Evolutionary conservation across 371 early-diverging fungal species (phyloP).

Genomic region (Smittium mucronatum): DNA sequence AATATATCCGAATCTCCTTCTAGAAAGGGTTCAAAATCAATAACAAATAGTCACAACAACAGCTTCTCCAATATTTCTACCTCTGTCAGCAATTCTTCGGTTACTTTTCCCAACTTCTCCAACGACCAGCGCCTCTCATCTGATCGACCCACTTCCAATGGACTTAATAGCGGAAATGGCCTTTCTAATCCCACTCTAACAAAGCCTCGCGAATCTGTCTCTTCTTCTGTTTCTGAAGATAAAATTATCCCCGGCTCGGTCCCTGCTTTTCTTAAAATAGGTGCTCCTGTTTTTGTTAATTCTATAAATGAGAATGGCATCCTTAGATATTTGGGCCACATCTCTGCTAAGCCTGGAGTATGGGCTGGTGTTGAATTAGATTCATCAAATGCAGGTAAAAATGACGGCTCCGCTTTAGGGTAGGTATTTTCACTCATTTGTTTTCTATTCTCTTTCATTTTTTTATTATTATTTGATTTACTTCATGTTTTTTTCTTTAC

Average conservation of each 20-base stretch:
- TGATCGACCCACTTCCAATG: neutral
- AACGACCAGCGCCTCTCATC: neutral
- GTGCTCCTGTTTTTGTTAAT: slow-evolving; percentile 55
- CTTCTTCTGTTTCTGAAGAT: neutral
- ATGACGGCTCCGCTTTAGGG: slow-evolving; percentile 62
- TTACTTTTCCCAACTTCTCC: neutral
- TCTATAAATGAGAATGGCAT: slow-evolving; percentile 53
- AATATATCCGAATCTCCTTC: neutral
- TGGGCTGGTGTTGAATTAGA: slow-evolving; percentile 78
- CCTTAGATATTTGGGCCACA: slow-evolving; percentile 56
- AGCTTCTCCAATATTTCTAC: neutral
- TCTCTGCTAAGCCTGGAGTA: slow-evolving; percentile 49
- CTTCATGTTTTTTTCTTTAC: neutral
- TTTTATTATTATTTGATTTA: neutral
- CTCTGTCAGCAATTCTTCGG: neutral
- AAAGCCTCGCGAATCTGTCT: neutral
- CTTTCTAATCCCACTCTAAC: too few relatives aligned
- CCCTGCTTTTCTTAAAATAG: slow-evolving; percentile 13
- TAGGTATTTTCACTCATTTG: slow-evolving; percentile 3
- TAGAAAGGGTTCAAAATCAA: neutral
- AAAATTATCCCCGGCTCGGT: neutral
- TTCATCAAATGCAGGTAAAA: slow-evolving; percentile 57
- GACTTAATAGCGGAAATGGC: neutral
- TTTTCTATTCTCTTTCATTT: neutral
- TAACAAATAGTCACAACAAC: too few relatives aligned